phyloP scores from a whole-genome alignment of 805 yeast genomes.

The Yarrowia sp. region DNA sequence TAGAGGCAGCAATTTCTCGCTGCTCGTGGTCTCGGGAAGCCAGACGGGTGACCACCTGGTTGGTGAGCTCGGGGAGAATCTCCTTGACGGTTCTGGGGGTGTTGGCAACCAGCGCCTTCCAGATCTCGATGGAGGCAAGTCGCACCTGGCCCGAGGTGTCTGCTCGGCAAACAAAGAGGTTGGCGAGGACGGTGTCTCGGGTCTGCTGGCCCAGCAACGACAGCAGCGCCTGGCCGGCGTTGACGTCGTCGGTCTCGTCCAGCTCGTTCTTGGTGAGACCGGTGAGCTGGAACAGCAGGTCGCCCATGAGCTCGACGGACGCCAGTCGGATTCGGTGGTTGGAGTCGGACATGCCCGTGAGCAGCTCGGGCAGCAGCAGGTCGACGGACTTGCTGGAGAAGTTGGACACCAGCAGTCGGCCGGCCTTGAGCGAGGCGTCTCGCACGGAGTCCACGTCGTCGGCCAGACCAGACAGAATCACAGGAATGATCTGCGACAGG shows the following conservation, averaged over 20 bases:
- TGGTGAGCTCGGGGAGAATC: slow-evolving; percentile 82
- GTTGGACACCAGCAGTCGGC: slow-evolving; percentile 86
- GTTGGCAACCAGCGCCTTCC: slow-evolving; percentile 96
- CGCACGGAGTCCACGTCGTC: slow-evolving; percentile 86
- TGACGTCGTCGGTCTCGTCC: slow-evolving; percentile 55
- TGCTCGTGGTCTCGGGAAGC: slow-evolving; percentile 82
- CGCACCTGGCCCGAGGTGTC: slow-evolving; percentile 89
- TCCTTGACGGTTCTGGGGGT: slow-evolving; percentile 95
- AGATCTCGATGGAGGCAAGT: slow-evolving; percentile 86
- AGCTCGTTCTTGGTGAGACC: slow-evolving; percentile 75
- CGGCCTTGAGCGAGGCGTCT: slow-evolving; percentile 89
- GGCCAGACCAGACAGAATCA: slow-evolving; percentile 89
- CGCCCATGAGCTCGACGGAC: slow-evolving; percentile 95
- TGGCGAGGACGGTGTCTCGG: slow-evolving; percentile 82
- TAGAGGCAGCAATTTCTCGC: slow-evolving; percentile 87
- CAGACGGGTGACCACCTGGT: slow-evolving; percentile 77
- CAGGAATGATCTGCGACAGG: slow-evolving; percentile 83
- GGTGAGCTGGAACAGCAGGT: slow-evolving; percentile 88
- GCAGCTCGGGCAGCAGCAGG: slow-evolving; percentile 90
- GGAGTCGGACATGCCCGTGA: slow-evolving; percentile 81
- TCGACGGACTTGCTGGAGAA: slow-evolving; percentile 94
- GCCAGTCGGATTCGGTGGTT: slow-evolving; percentile 88
- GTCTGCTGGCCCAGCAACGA: slow-evolving; percentile 86
- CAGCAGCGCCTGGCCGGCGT: slow-evolving; percentile 60
- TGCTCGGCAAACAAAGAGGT: slow-evolving; percentile 92